Conservation (phyloP, 805 yeast species). For the Sugiyamaella chiloensis region DNA sequence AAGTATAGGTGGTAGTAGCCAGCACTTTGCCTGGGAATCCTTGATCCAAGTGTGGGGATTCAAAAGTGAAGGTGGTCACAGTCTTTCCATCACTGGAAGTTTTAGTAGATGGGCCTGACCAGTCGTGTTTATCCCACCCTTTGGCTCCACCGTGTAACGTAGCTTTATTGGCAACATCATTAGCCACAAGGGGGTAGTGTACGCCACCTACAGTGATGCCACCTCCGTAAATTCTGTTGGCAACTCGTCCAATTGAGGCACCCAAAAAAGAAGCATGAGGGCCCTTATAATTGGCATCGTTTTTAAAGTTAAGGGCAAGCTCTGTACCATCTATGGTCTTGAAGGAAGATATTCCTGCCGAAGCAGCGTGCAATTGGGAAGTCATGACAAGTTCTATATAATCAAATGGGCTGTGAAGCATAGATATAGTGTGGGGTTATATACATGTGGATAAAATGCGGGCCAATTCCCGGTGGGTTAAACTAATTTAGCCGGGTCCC, state of each 20-base stretch:
- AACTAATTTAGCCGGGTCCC: not conserved
- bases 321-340: conserved; percentile 26
- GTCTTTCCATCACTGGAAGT: conserved; percentile 31
- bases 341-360: conserved; percentile 26
- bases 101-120: conserved; percentile 48
- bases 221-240: conserved; percentile 55
- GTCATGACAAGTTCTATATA: conserved; percentile 16
- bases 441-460: conserved; percentile 4
- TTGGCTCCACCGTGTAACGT: conserved; percentile 53
- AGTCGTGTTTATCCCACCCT: conserved; percentile 51
- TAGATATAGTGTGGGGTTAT: not conserved
- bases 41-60: conserved; percentile 47
- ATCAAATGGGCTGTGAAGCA: not conserved
- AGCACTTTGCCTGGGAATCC: conserved; percentile 62
- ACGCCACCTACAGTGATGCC: conserved; percentile 41
- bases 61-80: conserved; percentile 35
- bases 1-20: conserved; percentile 45
- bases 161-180: conserved; percentile 36
- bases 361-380: conserved; percentile 16
- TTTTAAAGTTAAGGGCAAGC: conserved; percentile 21
- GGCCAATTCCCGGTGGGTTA: not conserved
- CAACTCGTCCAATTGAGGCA: conserved; percentile 62
- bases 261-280: conserved; percentile 53
- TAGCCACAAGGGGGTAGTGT: conserved; percentile 35
- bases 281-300: conserved; percentile 25